Base-by-base conservation (phyloP, 331 rosid species). In the Telfairia occidentalis region DNA sequence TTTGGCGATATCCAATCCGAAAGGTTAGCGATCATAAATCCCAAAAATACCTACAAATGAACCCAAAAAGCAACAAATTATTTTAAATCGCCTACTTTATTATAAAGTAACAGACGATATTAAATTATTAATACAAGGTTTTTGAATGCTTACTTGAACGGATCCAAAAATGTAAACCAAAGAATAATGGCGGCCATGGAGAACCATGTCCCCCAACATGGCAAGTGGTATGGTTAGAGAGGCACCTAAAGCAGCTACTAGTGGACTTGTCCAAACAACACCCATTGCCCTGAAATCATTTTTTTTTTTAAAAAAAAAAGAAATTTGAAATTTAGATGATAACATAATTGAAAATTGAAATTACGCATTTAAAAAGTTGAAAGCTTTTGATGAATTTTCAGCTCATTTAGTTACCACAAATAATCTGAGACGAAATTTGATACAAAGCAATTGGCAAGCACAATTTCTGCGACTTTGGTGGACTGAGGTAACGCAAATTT, bases 21-120 rank as follows among this genome's bases (percentile, higher is more conserved):
- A 37, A 79, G 15, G 55, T 74, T 79, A 23, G 82, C 82, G 23
- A 79, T 79, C 43, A 37, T 77, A 53, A 79, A 79, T 64, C 82
- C 82, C 61, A 74, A 55, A 63, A 79, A 79, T 30, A 79, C 82
- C 82, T 79, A n/a, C 30, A 65, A 54, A 4, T 18, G 8, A 29
- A 57, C 1, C 9, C n/a, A 8, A 32, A 8, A 6, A 0, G 1
- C 3, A 1, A 19, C 49, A 9, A 2, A 29, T 29, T 60, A 57
- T 24, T 30, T 29, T 30, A 60, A 16, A 57, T n/a, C 54, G 19
- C n/a, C n/a, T n/a, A n/a, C n/a, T 46, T 46, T 1, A 13, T 46
- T 46, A 46, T 46, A 46, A 46, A 46, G 52, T 46, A 15, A 48
- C 3, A 48, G 53, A 16, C 21, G 1, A 48, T 0, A 5, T 18